Evolutionary conservation across 768 basidiomycete species (phyloP), one percentile per base, ranked within the genome.

Genomic region (Cubamyces sp.): DNA sequence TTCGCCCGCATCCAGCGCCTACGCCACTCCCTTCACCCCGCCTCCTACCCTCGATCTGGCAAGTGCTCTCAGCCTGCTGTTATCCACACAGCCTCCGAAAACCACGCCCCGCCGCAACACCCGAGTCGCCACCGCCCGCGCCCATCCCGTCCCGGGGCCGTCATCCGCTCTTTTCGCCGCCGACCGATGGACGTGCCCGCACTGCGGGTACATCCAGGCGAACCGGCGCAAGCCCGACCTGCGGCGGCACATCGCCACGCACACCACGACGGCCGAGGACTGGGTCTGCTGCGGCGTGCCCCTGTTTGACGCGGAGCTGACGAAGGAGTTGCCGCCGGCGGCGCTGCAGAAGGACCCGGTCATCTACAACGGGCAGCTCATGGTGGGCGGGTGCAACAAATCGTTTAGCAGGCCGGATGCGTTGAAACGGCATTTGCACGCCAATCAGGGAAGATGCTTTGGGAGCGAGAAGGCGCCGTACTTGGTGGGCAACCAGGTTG

Each of bases 201-300:
- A 55, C 51, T 67, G 66, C 57, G 0, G 21, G 5, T 54, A 62
- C 53, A 52, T 62, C 23, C 66, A 67, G 48, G 2, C 18, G 7
- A 60, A 28, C 37, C 19, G 48, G 34, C 60, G 60, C 46, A 18
- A 28, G 16, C 60, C 63, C 16, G 63, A 64, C 41, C 47, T 67
- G 43, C n/a, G 23, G 56, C 66, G 66, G 28, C 66, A 67, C 52
- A 53, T 67, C 55, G 43, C 43, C 50, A 61, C 66, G 47, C 66
- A 67, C 63, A 45, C 37, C 5, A 41, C 46, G 19, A 28, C 48
- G 5, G 25, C 19, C 12, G 48, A 23, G 51, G 26, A 49, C 5
- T 67, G 66, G 66, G 51, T 64, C 19, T 67, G 66, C 53, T 67
- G 66, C 30, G 66, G 66, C 1, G 58, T 66, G 28, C 54, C 57